Conservation (phyloP, 2,329 filamentous ascomycete species). For the Diplodia mutila region DNA sequence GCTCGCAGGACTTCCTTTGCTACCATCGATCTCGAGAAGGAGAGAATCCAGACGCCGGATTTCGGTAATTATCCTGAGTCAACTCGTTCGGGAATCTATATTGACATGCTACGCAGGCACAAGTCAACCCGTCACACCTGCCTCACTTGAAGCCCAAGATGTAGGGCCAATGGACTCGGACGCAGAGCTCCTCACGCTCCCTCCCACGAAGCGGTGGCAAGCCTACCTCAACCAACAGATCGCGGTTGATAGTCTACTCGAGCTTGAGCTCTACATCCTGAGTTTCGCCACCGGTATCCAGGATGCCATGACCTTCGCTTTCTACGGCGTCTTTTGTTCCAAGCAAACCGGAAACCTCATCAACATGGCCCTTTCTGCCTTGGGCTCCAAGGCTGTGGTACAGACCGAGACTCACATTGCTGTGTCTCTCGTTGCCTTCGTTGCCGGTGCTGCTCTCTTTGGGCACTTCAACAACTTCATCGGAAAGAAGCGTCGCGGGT, state of each 20-base stretch:
- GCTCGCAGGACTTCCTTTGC: not conserved
- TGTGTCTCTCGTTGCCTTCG: slow-evolving; percentile 32
- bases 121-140: not conserved
- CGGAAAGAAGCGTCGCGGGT: slow-evolving; percentile 32
- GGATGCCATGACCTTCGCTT: slow-evolving; percentile 36
- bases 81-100: too few relatives aligned
- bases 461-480: slow-evolving; percentile 33
- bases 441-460: slow-evolving; percentile 33
- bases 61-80: not conserved
- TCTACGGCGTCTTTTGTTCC: slow-evolving; percentile 35
- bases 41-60: not conserved
- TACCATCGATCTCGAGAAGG: slow-evolving; percentile 1
- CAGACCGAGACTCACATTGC: slow-evolving; percentile 31
- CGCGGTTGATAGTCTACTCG: slow-evolving; percentile 30
- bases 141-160: slow-evolving; percentile 12
- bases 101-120: not conserved
- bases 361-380: slow-evolving; percentile 24
- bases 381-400: slow-evolving; percentile 9
- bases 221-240: slow-evolving; percentile 32
- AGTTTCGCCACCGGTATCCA: slow-evolving; percentile 35
- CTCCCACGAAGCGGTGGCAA: slow-evolving; percentile 2
- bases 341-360: slow-evolving; percentile 34
- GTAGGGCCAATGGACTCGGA: not conserved
- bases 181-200: slow-evolving; percentile 13
- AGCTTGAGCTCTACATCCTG: slow-evolving; percentile 35